phyloP scores from a whole-genome alignment of 176 grass and related monocot species.

The Bromus sterilis region DNA sequence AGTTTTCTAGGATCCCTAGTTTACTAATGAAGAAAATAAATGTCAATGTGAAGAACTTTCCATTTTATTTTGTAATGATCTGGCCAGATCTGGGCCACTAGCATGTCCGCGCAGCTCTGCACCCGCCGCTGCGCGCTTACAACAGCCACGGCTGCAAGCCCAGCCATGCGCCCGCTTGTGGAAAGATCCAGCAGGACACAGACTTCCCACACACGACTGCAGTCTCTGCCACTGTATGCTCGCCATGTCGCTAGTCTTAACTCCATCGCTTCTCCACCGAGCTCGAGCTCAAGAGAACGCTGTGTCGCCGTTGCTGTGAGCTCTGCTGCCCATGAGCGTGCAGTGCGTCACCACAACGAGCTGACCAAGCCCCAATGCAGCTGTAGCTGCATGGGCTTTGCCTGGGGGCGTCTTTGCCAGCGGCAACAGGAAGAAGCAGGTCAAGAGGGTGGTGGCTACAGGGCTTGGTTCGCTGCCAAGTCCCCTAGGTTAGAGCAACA shows the following conservation, averaged over 20 bases:
- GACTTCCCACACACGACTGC: not conserved
- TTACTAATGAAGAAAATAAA: not conserved
- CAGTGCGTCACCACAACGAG: not conserved
- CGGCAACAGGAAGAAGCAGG: not conserved
- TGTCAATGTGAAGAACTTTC: not conserved
- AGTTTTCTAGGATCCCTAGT: not conserved
- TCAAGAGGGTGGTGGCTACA: not conserved
- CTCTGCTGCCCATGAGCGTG: not conserved
- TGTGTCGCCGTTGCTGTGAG: not conserved
- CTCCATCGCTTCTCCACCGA: not conserved
- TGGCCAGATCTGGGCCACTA: not conserved
- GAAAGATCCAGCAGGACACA: not conserved
- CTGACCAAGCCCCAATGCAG: not conserved
- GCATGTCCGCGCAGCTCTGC: not conserved
- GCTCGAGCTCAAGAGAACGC: not conserved
- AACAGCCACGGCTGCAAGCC: not conserved
- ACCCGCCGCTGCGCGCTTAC: not conserved
- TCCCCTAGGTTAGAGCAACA: not conserved
- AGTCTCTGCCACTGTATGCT: not conserved
- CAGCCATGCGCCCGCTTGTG: too few relatives aligned
- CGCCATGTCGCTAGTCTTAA: not conserved
- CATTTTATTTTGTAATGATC: not conserved
- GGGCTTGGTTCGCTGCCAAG: not conserved
- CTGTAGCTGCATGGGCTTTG: not conserved
- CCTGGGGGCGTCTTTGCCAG: not conserved